Percentiles rank a stretch among this genome's conserved stretches.
Evolutionary conservation across 345 rosid genomes (phyloP).

Genomic region (Acer campestre): DNA sequence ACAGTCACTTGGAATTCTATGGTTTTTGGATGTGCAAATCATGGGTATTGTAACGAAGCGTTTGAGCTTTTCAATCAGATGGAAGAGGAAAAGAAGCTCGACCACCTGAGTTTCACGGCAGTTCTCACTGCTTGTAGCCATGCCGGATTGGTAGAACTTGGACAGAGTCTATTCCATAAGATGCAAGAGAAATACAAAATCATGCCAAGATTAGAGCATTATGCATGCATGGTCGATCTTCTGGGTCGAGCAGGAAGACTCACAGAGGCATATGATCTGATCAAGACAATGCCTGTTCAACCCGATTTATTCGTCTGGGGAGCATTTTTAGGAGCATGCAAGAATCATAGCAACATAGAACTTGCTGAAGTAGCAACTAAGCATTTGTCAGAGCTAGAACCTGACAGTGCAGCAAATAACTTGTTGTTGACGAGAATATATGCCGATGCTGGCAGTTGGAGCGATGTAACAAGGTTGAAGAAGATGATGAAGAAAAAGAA

Average conservation of each 20-base stretch:
- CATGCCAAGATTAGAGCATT: slow-evolving; percentile 73
- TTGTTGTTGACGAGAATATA: slow-evolving; percentile 57
- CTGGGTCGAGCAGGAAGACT: slow-evolving; percentile 76
- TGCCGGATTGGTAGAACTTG: slow-evolving; percentile 65
- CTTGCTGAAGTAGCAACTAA: slow-evolving; percentile 71
- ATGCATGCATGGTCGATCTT: slow-evolving; percentile 84
- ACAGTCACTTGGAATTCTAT: slow-evolving; percentile 82
- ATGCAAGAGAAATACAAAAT: slow-evolving; percentile 73
- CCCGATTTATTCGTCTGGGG: slow-evolving; percentile 94
- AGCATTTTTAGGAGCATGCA: slow-evolving; percentile 85
- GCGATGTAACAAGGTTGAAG: slow-evolving; percentile 49
- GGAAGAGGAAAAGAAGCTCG: slow-evolving; percentile 59
- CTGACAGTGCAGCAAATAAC: slow-evolving; percentile 60
- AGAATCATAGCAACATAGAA: slow-evolving; percentile 64
- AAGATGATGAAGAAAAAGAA: slow-evolving; percentile 49
- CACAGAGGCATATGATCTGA: slow-evolving; percentile 58
- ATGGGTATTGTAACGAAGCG: slow-evolving; percentile 71
- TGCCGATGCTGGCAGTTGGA: slow-evolving; percentile 69
- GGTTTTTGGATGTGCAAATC: slow-evolving; percentile 84
- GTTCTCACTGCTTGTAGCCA: slow-evolving; percentile 85
- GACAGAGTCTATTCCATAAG: slow-evolving; percentile 52
- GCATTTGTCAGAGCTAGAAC: slow-evolving; percentile 70
- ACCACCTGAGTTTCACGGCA: slow-evolving; percentile 81
- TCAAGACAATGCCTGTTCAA: slow-evolving; percentile 57
- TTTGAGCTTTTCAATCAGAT: slow-evolving; percentile 62